These are phyloP conservation scores for Posidonia oceanica DNA, from an alignment of 116 monocot species.

Conservation along the genomic window DNA sequence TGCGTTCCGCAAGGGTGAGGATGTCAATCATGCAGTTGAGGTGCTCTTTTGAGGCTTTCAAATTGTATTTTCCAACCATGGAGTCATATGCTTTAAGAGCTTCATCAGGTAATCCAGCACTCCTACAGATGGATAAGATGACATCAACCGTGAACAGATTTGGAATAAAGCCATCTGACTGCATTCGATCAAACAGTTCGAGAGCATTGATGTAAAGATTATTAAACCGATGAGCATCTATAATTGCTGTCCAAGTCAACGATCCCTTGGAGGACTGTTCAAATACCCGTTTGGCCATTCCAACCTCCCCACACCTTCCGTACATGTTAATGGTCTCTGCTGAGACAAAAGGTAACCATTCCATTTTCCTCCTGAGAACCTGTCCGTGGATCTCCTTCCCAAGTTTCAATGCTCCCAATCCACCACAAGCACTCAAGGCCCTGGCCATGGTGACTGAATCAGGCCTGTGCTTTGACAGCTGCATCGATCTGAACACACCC, in stretches of 20 bases:
- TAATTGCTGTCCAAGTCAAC: constrained; percentile 62
- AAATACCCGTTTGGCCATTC: constrained; percentile 33
- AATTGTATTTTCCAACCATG: constrained; percentile 46
- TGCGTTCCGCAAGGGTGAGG: constrained; percentile 27
- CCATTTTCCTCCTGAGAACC: constrained; percentile 44
- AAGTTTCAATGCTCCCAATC: constrained; percentile 30
- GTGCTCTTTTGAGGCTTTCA: constrained; percentile 46
- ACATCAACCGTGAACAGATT: constrained; percentile 60
- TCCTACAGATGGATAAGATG: constrained; percentile 41
- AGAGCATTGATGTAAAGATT: constrained; percentile 37
- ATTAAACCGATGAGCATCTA: constrained; percentile 55
- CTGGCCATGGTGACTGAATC: constrained; percentile 56
- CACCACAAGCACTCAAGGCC: constrained; percentile 33
- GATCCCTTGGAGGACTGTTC: constrained; percentile 49
- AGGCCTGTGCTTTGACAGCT: constrained; percentile 26
- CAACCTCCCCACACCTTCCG: constrained; percentile 43
- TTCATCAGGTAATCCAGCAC: constrained; percentile 25
- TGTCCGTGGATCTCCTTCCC: constrained; percentile 64
- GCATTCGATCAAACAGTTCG: constrained; percentile 45
- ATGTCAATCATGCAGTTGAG: constrained; percentile 46
- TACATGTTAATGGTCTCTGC: constrained; percentile 62
- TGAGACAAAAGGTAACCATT: constrained; percentile 35
- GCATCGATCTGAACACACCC: constrained; percentile 53
- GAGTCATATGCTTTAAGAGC: constrained; percentile 46
- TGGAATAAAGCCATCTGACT: constrained; percentile 39